A percentile compares a stretch with the other conserved stretches of the same genome.
Evolutionary conservation across 768 basidiomycete species (phyloP).

Genomic region (Hygrophoropsis aurantiaca): DNA sequence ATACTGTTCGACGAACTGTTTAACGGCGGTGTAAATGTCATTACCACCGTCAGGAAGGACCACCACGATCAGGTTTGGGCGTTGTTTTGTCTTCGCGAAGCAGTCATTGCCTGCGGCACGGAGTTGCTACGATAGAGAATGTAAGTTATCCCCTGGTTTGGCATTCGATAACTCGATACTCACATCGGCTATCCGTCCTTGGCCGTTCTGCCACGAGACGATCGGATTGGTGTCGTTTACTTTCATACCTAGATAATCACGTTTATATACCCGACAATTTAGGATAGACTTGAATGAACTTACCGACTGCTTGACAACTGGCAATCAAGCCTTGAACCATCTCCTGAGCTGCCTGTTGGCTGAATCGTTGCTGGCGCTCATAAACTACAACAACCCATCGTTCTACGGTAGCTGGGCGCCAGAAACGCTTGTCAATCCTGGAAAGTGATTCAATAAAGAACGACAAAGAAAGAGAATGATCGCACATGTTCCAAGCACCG

Average conservation of each 20-base stretch:
- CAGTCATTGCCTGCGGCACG: conserved; percentile 50
- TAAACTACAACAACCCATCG: conserved; percentile 69
- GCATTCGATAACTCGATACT: conserved; percentile 5
- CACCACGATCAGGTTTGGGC: conserved; percentile 62
- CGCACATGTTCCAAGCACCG: conserved; percentile 78
- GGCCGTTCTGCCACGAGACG: conserved; percentile 57
- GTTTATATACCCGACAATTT: background rate
- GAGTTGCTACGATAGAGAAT: conserved; percentile 39
- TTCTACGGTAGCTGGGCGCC: conserved; percentile 48
- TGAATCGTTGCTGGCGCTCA: conserved; percentile 61
- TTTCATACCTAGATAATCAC: conserved; percentile 49
- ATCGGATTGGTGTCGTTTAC: conserved; percentile 46
- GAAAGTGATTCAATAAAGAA: conserved; percentile 6
- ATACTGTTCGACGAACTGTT: conserved; percentile 57
- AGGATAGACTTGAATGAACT: conserved; percentile 23
- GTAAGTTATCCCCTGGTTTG: background rate
- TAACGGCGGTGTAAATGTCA: conserved; percentile 75
- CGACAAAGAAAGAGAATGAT: background rate
- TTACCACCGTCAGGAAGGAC: conserved; percentile 73
- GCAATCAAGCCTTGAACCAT: conserved; percentile 54
- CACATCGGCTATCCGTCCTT: conserved; percentile 51
- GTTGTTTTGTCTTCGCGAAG: conserved; percentile 34
- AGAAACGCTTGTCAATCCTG: conserved; percentile 76
- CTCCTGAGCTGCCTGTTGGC: conserved; percentile 43
- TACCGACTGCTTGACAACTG: conserved; percentile 59